Conservation (phyloP, 2,329 filamentous ascomycete species). For the Aspergillus jensenii region DNA sequence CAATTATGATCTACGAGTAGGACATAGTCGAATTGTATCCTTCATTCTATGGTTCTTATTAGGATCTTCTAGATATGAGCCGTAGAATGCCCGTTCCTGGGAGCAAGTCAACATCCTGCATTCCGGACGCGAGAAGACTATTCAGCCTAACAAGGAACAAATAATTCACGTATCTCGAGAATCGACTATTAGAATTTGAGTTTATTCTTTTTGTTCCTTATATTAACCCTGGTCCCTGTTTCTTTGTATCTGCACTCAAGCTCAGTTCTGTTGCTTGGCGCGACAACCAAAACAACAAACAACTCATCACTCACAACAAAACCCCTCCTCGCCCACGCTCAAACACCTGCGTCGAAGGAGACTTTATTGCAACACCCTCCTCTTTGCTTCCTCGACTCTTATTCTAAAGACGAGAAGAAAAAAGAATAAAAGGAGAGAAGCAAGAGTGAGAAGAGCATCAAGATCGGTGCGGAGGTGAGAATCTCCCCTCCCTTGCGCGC, state of each 20-base stretch:
- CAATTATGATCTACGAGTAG: neutral
- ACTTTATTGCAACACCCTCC: neutral
- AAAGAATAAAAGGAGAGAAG: neutral
- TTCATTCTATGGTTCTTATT: neutral
- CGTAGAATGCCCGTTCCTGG: conserved; percentile 10
- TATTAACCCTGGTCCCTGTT: neutral
- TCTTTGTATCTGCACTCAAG: neutral
- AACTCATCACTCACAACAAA: conserved; percentile 2
- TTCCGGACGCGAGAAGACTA: conserved; percentile 1
- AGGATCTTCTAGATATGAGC: conserved; percentile 1
- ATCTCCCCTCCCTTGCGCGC: neutral
- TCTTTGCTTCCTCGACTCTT: neutral
- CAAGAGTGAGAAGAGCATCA: neutral
- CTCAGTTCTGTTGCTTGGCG: conserved; percentile 13
- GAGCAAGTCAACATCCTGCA: conserved; percentile 7
- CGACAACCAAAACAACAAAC: conserved; percentile 10
- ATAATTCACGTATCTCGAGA: neutral
- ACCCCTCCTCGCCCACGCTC: neutral
- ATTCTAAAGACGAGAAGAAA: neutral
- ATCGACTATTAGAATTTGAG: neutral
- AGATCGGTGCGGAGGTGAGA: conserved; percentile 5
- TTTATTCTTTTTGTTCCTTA: neutral
- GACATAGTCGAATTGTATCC: neutral
- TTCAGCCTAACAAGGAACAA: neutral
- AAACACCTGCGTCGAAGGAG: neutral